Percentiles rank a stretch among this genome's conserved stretches.
These are phyloP conservation scores for Exophiala lecanii-corni DNA, from an alignment of 2,329 filamentous ascomycete genomes.

Conservation along the genomic window DNA sequence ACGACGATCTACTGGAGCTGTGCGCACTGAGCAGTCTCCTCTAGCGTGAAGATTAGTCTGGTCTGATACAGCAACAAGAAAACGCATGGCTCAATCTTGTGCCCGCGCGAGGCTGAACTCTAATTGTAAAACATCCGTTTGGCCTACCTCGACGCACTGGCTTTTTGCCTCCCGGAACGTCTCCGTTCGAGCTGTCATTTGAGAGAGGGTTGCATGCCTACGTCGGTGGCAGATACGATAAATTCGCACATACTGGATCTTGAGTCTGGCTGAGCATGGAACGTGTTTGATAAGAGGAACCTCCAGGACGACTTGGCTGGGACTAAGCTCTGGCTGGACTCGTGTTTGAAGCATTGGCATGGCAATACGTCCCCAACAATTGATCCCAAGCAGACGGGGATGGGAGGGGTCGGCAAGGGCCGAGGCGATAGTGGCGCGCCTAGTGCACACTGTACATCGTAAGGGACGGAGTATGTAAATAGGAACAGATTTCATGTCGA, in stretches of 20 bases:
- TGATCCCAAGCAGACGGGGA: too few species aligned
- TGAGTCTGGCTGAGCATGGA: not conserved
- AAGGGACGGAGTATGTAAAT: too few species aligned
- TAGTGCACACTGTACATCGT: too few species aligned
- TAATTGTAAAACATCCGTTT: constrained; percentile 1
- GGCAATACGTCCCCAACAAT: too few species aligned
- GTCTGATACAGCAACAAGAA: not conserved
- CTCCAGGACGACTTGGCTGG: not conserved
- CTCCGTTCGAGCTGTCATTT: not conserved
- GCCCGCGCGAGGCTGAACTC: constrained; percentile 10
- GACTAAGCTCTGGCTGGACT: not conserved
- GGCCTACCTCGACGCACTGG: not conserved
- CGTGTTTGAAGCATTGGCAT: too few species aligned
- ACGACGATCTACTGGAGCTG: not conserved
- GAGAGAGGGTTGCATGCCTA: not conserved
- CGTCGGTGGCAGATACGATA: not conserved
- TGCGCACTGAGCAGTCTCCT: not conserved
- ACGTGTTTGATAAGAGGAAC: not conserved
- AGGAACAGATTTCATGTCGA: too few species aligned
- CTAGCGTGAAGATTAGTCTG: not conserved
- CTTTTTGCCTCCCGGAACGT: not conserved
- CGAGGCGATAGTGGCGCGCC: too few species aligned
- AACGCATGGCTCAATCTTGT: constrained; percentile 1
- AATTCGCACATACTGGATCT: not conserved
- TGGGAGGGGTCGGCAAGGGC: too few species aligned